phyloP scores from a whole-genome alignment of 1,284 basidiomycete species.

The Earliella scabrosa region DNA sequence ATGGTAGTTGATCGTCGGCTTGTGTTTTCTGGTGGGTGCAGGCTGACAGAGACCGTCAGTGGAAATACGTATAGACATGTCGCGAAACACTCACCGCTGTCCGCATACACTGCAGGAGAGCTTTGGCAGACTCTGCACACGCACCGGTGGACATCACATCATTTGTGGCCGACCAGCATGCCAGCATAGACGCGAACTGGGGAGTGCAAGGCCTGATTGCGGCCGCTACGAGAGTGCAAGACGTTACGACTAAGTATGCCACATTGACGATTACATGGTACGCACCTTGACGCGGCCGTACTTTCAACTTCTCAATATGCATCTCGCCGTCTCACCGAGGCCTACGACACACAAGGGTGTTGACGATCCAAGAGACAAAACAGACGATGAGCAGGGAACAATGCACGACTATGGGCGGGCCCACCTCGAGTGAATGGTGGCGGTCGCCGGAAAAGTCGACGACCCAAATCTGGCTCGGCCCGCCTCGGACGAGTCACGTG shows the following conservation, averaged over 20 bases:
- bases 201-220: conserved; percentile 48
- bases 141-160: conserved; percentile 67
- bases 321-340: conserved; percentile 41
- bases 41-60: conserved; percentile 47
- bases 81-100: conserved; percentile 65
- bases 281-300: conserved; percentile 77
- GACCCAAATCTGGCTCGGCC: conserved; percentile 4
- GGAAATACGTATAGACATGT: background rate
- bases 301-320: conserved; percentile 81
- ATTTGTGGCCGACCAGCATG: conserved; percentile 87
- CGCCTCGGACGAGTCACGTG: conserved; percentile 23
- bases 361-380: background rate
- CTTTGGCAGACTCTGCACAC: conserved; percentile 72
- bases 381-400: background rate
- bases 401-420: no score
- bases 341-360: no score
- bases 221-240: conserved; percentile 8
- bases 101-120: conserved; percentile 86
- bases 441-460: conserved; percentile 10
- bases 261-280: conserved; percentile 9
- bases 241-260: background rate
- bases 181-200: conserved; percentile 83
- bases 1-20: conserved; percentile 85
- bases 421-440: no score
- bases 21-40: conserved; percentile 62